These are phyloP conservation scores for Vigna reflexopilosa DNA, from an alignment of 306 rosid genomes.

Conservation along the genomic window DNA sequence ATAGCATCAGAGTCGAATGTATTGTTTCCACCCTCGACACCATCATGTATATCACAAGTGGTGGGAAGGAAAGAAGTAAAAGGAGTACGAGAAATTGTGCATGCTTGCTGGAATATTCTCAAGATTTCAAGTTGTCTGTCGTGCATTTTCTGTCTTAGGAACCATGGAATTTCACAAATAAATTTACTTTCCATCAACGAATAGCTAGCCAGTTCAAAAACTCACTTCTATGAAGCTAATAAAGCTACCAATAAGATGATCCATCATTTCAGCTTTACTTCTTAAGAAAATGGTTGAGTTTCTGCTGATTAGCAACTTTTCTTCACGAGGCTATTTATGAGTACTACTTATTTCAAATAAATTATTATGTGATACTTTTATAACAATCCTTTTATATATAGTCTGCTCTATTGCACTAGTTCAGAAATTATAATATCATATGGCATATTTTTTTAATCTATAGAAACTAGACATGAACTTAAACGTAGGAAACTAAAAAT, in stretches of 20 bases:
- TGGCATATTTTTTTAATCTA: too few species aligned
- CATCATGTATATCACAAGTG: background rate
- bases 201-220: background rate
- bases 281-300: background rate
- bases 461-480: too few species aligned
- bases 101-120: conserved; percentile 22
- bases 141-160: background rate
- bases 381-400: too few species aligned
- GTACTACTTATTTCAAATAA: too few species aligned
- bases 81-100: background rate
- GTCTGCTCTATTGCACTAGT: too few species aligned
- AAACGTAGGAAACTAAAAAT: too few species aligned
- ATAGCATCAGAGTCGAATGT: background rate
- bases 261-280: background rate
- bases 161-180: conserved; percentile 1
- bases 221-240: background rate
- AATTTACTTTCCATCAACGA: background rate
- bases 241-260: background rate
- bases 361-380: too few species aligned
- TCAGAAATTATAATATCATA: too few species aligned
- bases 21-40: background rate
- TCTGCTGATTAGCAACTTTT: too few species aligned
- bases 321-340: too few species aligned
- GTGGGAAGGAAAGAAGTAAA: conserved; percentile 17
- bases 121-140: background rate